A percentile compares a stretch with the other conserved stretches of the same genome.
phyloP scores from a whole-genome alignment of 78 protist genomes.

The Chrysochromulina tobinii region DNA sequence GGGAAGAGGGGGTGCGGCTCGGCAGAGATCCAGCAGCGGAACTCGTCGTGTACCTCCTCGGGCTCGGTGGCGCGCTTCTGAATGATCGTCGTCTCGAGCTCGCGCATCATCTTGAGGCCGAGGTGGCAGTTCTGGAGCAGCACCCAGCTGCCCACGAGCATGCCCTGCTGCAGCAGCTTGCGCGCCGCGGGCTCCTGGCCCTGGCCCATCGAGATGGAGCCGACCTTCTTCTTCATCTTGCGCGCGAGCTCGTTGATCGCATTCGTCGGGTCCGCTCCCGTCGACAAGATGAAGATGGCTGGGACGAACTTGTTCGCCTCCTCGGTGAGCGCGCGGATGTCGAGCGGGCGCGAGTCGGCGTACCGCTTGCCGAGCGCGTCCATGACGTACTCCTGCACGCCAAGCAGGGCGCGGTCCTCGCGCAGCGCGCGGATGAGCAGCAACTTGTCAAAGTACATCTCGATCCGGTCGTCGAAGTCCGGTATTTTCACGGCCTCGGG shows the following conservation, averaged over 20 bases:
- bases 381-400: neutral
- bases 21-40: constrained; percentile 82
- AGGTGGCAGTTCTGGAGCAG: constrained; percentile 89
- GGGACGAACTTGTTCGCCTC: constrained; percentile 66
- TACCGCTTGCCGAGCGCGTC: constrained; percentile 53
- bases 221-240: constrained; percentile 57
- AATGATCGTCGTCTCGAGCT: constrained; percentile 69
- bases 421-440: constrained; percentile 74
- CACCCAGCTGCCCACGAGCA: constrained; percentile 78
- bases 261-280: constrained; percentile 86
- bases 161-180: neutral
- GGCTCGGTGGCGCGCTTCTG: neutral
- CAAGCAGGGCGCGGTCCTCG: constrained; percentile 71
- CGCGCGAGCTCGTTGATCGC: constrained; percentile 66
- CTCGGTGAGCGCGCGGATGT: constrained; percentile 41
- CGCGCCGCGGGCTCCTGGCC: constrained; percentile 88
- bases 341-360: constrained; percentile 56
- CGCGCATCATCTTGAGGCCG: constrained; percentile 68
- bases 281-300: constrained; percentile 69
- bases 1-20: constrained; percentile 79
- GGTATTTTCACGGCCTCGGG: constrained; percentile 75
- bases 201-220: constrained; percentile 85
- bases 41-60: constrained; percentile 34
- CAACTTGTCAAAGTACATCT: constrained; percentile 62
- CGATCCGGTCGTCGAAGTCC: constrained; percentile 49